These are phyloP conservation scores for Oenanthe sinensis DNA, from an alignment of 129 eudicot genomes.

Conservation along the genomic window DNA sequence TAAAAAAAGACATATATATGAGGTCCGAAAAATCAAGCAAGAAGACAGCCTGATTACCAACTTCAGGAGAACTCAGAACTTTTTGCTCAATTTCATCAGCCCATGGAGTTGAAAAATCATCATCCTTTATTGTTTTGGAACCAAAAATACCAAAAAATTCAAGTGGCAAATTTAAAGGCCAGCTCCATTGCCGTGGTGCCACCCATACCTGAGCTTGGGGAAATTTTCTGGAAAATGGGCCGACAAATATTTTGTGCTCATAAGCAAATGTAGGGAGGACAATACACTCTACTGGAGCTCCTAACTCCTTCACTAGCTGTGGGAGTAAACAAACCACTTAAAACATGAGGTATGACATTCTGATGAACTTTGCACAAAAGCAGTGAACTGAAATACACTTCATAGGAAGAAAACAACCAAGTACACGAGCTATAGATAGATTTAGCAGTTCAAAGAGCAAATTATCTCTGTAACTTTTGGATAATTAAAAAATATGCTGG, in stretches of 20 bases:
- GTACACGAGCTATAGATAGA: not conserved
- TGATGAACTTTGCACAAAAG: not conserved
- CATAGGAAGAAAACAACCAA: not conserved
- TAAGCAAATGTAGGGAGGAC: constrained; percentile 96
- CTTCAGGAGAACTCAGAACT: constrained; percentile 91
- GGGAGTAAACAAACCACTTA: constrained; percentile 1
- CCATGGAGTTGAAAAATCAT: constrained; percentile 85
- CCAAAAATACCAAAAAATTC: constrained; percentile 94
- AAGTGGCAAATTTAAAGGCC: constrained; percentile 94
- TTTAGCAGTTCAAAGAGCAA: not conserved
- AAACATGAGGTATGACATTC: constrained; percentile 12
- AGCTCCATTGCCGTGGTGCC: constrained; percentile 99
- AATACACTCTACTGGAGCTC: constrained; percentile 91
- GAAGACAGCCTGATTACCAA: constrained; percentile 44
- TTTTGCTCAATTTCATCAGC: constrained; percentile 87
- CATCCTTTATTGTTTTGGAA: constrained; percentile 66
- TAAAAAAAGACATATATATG: not conserved
- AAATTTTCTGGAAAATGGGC: constrained; percentile 96
- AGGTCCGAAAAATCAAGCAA: constrained; percentile 7
- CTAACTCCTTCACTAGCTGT: constrained; percentile 91
- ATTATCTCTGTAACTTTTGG: not conserved
- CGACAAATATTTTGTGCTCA: constrained; percentile 95
- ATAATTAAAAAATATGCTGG: not conserved
- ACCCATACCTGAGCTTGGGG: constrained; percentile 91
- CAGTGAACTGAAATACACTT: not conserved